Base-by-base conservation (phyloP, 129 eudicot species). In the Oenanthe sinensis region DNA sequence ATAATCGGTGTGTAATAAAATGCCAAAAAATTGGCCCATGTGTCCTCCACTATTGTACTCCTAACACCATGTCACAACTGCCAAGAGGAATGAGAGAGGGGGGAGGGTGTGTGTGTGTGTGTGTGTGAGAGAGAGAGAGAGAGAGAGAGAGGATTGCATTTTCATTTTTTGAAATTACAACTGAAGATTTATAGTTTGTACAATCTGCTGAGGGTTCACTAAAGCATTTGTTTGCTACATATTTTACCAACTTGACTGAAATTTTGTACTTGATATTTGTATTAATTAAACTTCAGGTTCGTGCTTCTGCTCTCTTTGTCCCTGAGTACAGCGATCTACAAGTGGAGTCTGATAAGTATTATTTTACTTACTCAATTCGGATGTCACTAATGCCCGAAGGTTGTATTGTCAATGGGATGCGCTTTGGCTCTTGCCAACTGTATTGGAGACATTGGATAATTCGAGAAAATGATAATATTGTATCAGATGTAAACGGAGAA, bases 401-500 rank as follows among this genome's bases (percentile, higher is more conserved):
- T n/a, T 91, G 98, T 74, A 45, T 82, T 71, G 70, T 88, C 28
- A 71, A 85, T 76, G 96, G 96, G 26, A 68, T 79, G 84, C 39
- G 76, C 28, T 87, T 70, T 69, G 79, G 52, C 74, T 85, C 98
- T 60, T 95, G 98, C 88, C 98, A 95, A 78, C 84, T 95, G 33
- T 84, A 88, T 60, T 83, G 94, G 92, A 91, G 98, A 77, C 96
- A 85, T 77, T 92, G 97, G 98, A 81, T 85, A 82, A 88, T 95
- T 77, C 88, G 89, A 36, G 82, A 81, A 37, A 80, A 83, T 70
- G 92, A 90, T 70, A 65, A 47, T 69, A 79, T 91, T 72, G 85
- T 86, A 20, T 78, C 75, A 22, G 85, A 82, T 84, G 80, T 85
- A 42, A 83, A 85, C 74, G 94, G 89, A 65, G 97, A 95, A 88